These are phyloP conservation scores for Sarocladium strictum DNA, from an alignment of 2,329 filamentous ascomycete genomes.

Conservation along the genomic window DNA sequence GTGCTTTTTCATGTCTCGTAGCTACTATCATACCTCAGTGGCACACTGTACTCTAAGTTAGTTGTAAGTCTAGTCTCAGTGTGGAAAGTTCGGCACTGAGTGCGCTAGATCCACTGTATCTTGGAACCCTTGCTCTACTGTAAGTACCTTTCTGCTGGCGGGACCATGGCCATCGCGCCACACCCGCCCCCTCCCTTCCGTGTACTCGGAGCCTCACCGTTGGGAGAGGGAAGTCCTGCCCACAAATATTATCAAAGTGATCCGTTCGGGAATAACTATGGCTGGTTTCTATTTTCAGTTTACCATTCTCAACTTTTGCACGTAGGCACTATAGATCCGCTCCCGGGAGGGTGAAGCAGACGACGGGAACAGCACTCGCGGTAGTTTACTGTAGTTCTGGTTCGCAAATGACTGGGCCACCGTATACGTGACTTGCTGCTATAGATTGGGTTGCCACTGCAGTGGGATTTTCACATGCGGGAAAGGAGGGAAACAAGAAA, in stretches of 20 bases:
- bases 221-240: neutral
- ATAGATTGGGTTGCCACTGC: conserved; percentile 5
- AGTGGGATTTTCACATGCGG: neutral
- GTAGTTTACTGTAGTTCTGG: neutral
- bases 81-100: neutral
- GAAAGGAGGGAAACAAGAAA: neutral
- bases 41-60: no score
- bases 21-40: no score
- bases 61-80: neutral
- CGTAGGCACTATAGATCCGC: no score
- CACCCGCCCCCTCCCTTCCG: neutral
- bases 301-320: no score
- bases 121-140: neutral
- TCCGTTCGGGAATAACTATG: neutral
- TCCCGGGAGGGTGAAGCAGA: no score
- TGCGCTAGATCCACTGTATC: neutral
- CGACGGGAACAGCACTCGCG: no score
- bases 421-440: neutral
- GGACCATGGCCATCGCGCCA: conserved; percentile 2
- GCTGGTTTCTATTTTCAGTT: neutral
- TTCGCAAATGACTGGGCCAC: neutral
- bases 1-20: no score
- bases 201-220: neutral
- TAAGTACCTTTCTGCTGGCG: no score
- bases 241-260: neutral